Conservation (phyloP, 768 basidiomycete genomes). For the Lactifluus pinguis region DNA sequence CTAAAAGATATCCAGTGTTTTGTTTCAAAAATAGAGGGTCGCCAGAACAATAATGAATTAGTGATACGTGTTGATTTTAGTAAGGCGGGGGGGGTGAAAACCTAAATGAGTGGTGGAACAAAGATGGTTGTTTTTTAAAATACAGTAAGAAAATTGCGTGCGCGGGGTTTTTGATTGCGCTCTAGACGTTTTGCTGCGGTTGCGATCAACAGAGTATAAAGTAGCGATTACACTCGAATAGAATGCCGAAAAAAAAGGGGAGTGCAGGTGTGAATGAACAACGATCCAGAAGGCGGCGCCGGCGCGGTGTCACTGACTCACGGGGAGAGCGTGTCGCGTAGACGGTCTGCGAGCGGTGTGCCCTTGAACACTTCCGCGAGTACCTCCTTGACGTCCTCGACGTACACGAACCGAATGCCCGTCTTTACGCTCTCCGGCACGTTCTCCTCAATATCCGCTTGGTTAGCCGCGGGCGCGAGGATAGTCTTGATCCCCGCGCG, state of each 20-base stretch:
- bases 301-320: not conserved
- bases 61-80: too few relatives aligned
- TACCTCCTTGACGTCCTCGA: slow-evolving; percentile 87
- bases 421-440: slow-evolving; percentile 93
- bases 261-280: not conserved
- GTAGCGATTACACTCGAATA: slow-evolving; percentile 5
- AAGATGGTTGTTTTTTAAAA: slow-evolving; percentile 1
- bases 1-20: slow-evolving; percentile 5
- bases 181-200: slow-evolving; percentile 8
- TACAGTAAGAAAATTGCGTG: slow-evolving; percentile 15
- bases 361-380: slow-evolving; percentile 78
- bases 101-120: slow-evolving; percentile 12
- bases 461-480: slow-evolving; percentile 78
- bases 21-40: not conserved
- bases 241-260: not conserved
- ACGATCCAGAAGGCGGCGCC: not conserved
- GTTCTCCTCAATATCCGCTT: slow-evolving; percentile 94
- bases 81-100: not conserved
- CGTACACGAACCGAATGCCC: slow-evolving; percentile 91
- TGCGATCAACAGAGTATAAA: slow-evolving; percentile 1
- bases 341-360: slow-evolving; percentile 46
- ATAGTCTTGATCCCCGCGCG: slow-evolving; percentile 94
- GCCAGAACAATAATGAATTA: too few relatives aligned
- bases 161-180: slow-evolving; percentile 11
- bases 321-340: slow-evolving; percentile 49